Evolutionary conservation across 179 eudicot genomes (phyloP).

Genomic region (Beta corolliflora): DNA sequence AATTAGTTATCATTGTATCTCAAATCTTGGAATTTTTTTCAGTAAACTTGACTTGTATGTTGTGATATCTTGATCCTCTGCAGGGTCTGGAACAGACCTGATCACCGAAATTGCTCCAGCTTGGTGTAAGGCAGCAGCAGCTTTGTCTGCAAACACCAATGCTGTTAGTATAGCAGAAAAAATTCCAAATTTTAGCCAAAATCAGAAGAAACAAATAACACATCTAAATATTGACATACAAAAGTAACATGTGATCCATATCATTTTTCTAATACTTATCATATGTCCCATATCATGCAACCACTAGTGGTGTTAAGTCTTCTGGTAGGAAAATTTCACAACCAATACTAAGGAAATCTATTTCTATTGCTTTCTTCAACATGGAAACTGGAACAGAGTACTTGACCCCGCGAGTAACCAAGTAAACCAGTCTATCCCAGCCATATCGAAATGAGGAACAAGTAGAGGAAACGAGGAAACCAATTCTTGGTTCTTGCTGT

Average conservation of each 20-base stretch:
- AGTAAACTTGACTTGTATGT: slow-evolving; percentile 60
- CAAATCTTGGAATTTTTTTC: slow-evolving; percentile 57
- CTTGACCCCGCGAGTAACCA: not conserved
- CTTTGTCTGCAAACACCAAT: slow-evolving; percentile 53
- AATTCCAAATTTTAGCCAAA: not conserved
- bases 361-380: not conserved
- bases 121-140: slow-evolving; percentile 53
- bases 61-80: slow-evolving; percentile 58
- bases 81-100: slow-evolving; percentile 52
- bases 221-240: not conserved
- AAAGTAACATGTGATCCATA: too few relatives aligned
- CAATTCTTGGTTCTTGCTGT: too few relatives aligned
- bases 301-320: not conserved
- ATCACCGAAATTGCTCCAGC: slow-evolving; percentile 83
- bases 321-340: not conserved
- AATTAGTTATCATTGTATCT: slow-evolving; percentile 25
- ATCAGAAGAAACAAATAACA: not conserved
- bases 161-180: not conserved
- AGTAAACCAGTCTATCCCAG: not conserved
- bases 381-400: too few relatives aligned
- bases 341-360: not conserved
- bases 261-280: too few relatives aligned
- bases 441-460: not conserved
- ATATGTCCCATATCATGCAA: not conserved
- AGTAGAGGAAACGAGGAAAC: not conserved